Conservation (phyloP, 345 rosid species). For the Psidium friedrichsthalianum region DNA sequence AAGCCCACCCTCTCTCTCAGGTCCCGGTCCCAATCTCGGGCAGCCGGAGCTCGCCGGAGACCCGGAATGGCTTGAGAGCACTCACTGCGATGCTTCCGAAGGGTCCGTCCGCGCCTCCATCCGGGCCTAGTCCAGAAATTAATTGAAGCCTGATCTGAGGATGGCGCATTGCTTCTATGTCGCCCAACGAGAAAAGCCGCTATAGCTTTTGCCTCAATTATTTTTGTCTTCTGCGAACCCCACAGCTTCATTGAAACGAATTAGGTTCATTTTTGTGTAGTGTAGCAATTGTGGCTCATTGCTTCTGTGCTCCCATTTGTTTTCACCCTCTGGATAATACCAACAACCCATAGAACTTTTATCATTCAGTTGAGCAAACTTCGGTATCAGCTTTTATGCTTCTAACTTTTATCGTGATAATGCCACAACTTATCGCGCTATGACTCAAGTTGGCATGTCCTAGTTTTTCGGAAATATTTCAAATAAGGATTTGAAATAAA, state of each 20-base stretch:
- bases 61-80: not conserved
- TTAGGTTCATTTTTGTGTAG: not conserved
- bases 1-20: constrained; percentile 9
- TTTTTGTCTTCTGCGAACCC: not conserved
- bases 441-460: not conserved
- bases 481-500: no score
- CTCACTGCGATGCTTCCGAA: constrained; percentile 23
- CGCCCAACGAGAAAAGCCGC: not conserved
- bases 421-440: not conserved
- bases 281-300: not conserved
- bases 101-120: constrained; percentile 34
- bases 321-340: not conserved
- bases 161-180: not conserved
- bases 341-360: not conserved
- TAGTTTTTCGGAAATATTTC: no score
- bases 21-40: not conserved
- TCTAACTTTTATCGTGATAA: not conserved
- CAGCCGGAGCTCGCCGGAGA: not conserved
- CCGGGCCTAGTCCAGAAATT: constrained; percentile 32
- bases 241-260: not conserved
- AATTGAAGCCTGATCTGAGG: constrained; percentile 1
- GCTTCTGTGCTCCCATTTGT: not conserved
- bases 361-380: not conserved
- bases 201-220: not conserved
- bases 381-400: not conserved